Evolutionary conservation across 768 basidiomycete species (phyloP).

Genomic region (Trametes maxima): DNA sequence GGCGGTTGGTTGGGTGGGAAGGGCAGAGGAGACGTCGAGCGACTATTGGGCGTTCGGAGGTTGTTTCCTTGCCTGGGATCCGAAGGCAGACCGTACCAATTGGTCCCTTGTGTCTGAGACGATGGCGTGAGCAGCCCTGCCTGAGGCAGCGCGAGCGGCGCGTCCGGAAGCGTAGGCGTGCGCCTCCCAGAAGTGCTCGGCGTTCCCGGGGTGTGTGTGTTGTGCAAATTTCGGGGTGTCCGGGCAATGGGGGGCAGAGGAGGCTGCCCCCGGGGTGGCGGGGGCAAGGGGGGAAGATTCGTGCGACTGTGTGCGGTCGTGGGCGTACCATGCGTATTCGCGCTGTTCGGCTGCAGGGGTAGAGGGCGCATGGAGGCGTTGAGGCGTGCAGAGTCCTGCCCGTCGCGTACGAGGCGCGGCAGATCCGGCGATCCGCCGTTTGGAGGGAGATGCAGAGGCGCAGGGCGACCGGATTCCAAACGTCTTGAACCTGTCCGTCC

Average conservation of each 20-base stretch:
- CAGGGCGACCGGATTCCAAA: conserved; percentile 68
- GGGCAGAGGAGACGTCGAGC: conserved; percentile 44
- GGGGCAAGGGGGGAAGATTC: conserved; percentile 67
- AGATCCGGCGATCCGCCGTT: conserved; percentile 59
- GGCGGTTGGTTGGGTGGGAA: conserved; percentile 30
- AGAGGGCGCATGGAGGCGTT: conserved; percentile 47
- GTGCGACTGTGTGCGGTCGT: conserved; percentile 44
- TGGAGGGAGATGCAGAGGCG: conserved; percentile 74
- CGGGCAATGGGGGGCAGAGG: conserved; percentile 38
- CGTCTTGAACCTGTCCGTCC: conserved; percentile 43
- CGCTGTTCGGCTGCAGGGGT: conserved; percentile 45
- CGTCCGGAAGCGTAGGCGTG: conserved; percentile 62
- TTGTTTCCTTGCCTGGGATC: conserved; percentile 60
- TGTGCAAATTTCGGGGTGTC: conserved; percentile 30
- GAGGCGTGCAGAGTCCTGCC: conserved; percentile 51
- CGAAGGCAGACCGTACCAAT: conserved; percentile 45
- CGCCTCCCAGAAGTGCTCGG: conserved; percentile 39
- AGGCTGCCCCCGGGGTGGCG: conserved; percentile 68
- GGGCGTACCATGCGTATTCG: conserved; percentile 36
- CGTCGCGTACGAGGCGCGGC: conserved; percentile 72
- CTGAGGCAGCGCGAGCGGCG: conserved; percentile 38
- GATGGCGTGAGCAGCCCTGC: conserved; percentile 31
- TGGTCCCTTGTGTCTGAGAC: conserved; percentile 24
- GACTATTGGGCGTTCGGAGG: conserved; percentile 28
- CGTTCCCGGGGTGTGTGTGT: conserved; percentile 19